Evolutionary conservation across 345 rosid genomes (phyloP).

Genomic region (Lepidium sativum): DNA sequence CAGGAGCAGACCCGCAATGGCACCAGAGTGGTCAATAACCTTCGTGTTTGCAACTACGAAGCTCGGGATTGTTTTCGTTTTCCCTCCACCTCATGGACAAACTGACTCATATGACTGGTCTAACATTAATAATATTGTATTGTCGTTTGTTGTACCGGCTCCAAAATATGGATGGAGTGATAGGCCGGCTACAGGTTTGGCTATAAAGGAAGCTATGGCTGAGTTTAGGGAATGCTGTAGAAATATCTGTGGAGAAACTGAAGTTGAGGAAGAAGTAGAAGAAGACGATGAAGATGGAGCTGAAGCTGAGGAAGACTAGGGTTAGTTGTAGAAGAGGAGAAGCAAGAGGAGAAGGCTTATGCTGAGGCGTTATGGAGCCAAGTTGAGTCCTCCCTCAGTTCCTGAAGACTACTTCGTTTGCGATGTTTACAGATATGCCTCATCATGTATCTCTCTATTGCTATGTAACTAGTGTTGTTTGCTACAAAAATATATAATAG

Average conservation of each 20-base stretch:
- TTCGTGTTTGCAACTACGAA: conserved; percentile 83
- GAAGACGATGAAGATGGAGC: conserved; percentile 45
- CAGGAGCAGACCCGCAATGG: conserved; percentile 23
- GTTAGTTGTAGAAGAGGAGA: conserved; percentile 52
- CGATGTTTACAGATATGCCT: background rate
- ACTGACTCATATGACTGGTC: conserved; percentile 12
- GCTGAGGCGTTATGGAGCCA: conserved; percentile 65
- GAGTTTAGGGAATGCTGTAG: conserved; percentile 33
- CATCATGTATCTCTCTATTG: background rate
- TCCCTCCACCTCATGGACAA: conserved; percentile 46
- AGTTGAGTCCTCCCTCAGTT: conserved; percentile 54
- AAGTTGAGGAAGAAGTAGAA: conserved; percentile 31
- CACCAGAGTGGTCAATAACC: conserved; percentile 27
- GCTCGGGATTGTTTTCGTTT: conserved; percentile 69
- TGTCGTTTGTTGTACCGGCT: conserved; percentile 75
- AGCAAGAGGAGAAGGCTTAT: conserved; percentile 70
- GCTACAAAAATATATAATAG: background rate
- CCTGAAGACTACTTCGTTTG: conserved; percentile 16
- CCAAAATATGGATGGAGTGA: conserved; percentile 61
- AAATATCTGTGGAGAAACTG: conserved; percentile 29
- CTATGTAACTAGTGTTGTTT: background rate
- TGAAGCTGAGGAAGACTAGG: conserved; percentile 31
- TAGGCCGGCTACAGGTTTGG: conserved; percentile 67
- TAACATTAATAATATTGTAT: conserved; percentile 46
- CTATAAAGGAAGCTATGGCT: conserved; percentile 58